phyloP scores from a whole-genome alignment of 2,329 filamentous ascomycete species.

The Alternaria arbusti region DNA sequence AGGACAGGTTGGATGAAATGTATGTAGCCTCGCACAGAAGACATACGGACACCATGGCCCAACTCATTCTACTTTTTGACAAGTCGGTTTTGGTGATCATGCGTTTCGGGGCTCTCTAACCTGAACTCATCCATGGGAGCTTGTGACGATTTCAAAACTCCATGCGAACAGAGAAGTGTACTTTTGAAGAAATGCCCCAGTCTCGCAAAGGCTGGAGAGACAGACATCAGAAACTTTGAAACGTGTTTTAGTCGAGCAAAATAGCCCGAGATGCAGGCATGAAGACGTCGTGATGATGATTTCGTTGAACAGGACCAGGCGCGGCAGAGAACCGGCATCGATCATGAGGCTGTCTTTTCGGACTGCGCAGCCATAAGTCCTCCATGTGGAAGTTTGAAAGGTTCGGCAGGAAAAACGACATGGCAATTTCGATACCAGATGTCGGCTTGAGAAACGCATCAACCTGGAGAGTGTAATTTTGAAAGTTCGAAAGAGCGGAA shows the following conservation, averaged over 20 bases:
- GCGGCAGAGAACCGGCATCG: neutral
- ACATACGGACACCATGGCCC: neutral
- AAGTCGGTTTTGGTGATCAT: neutral
- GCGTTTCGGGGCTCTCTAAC: too few species aligned
- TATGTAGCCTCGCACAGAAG: neutral
- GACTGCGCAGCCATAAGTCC: neutral
- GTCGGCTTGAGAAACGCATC: too few species aligned
- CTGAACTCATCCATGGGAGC: accelerated
- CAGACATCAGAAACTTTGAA: accelerated
- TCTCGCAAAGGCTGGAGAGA: neutral
- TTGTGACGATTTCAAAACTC: neutral
- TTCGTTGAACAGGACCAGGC: accelerated
- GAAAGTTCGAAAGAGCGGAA: too few species aligned
- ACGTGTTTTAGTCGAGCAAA: neutral
- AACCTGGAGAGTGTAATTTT: too few species aligned
- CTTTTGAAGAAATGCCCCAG: neutral
- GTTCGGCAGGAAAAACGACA: too few species aligned
- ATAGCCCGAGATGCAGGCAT: neutral
- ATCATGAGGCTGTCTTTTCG: neutral
- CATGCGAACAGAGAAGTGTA: accelerated
- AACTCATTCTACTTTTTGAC: too few species aligned
- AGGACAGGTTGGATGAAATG: neutral
- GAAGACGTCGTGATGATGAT: too few species aligned
- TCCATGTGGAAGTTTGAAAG: neutral
- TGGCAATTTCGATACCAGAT: too few species aligned